Evolutionary conservation across 2,329 filamentous ascomycete species (phyloP), one percentile per base, ranked within the genome.

Genomic region (Septoria petroselini): DNA sequence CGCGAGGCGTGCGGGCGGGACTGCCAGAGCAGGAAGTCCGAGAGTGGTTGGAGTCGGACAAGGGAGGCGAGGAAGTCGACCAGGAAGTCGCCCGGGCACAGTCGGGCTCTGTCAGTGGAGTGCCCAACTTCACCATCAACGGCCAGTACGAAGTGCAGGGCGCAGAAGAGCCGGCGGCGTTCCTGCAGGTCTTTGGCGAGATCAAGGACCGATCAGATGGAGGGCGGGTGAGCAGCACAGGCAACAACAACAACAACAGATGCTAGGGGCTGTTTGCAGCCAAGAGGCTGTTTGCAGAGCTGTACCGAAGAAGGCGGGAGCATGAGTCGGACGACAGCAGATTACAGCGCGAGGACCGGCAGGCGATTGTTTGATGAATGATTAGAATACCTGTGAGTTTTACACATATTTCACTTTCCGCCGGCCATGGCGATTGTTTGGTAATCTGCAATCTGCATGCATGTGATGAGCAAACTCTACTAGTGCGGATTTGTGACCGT

Each of bases 111-210:
- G 76, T 91, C 31, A 76, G 70, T 46, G 86, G 86, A 0, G 88
- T 93, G 54, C 87, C 88, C 5, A 81, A 86, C 65, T 91, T 88
- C 65, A 81, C 81, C 9, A 78, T 93, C 55, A 84, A 91, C 62
- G 83, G 75, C 1, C 74, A 73, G 58, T 84, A 82, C 67, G 78
- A 83, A 58, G 68, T 91, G 23, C 77, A 82, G 21, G 88, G 87
- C 1, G 87, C 86, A 1, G 83, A 90, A 70, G 85, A 89, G 52
- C 76, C 83, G 2, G 72, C 75, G 38, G 77, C 76, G 1, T 91
- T 91, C 62, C 67, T 87, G 54, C 74, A 81, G 60, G 70, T 84
- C 40, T 86, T 91, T 65, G 73, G 81, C 54, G 73, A 76, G 61
- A 75, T 86, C 48, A 80, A 80, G 70, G 71, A 50, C 9, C 37